Conservation (phyloP, 768 basidiomycete genomes). For the Kondoa subrosea region DNA sequence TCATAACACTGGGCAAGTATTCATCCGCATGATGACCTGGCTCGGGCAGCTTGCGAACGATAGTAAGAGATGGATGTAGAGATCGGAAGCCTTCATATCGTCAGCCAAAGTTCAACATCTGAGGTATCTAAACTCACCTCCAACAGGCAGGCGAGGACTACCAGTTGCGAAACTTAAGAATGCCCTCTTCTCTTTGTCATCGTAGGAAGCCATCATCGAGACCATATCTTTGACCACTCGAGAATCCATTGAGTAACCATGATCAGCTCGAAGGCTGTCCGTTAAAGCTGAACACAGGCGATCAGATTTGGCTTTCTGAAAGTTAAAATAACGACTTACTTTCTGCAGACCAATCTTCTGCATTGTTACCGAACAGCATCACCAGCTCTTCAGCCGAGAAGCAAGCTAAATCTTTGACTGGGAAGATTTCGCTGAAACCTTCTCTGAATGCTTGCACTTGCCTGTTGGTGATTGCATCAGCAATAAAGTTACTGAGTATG, state of each 20-base stretch:
- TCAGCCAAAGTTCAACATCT: not conserved
- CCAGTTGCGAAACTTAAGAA: constrained; percentile 96
- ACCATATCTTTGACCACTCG: constrained; percentile 73
- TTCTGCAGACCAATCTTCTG: constrained; percentile 92
- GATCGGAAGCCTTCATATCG: constrained; percentile 54
- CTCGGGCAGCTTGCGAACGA: constrained; percentile 93
- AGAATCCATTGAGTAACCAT: constrained; percentile 92
- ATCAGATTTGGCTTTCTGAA: constrained; percentile 12
- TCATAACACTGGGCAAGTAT: constrained; percentile 95
- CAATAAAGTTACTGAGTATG: constrained; percentile 4
- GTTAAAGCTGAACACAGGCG: constrained; percentile 46
- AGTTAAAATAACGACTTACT: constrained; percentile 42
- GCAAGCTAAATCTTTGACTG: constrained; percentile 69
- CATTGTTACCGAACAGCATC: constrained; percentile 84
- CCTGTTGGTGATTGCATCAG: constrained; percentile 52
- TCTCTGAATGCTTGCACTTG: constrained; percentile 85
- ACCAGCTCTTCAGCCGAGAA: constrained; percentile 92
- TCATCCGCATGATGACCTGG: constrained; percentile 55
- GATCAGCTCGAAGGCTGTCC: constrained; percentile 87
- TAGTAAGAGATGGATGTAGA: constrained; percentile 79
- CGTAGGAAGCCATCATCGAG: constrained; percentile 69
- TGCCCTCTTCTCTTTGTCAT: constrained; percentile 54
- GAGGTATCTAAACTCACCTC: constrained; percentile 32
- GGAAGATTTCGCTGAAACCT: constrained; percentile 82
- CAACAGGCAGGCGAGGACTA: constrained; percentile 19